These are phyloP conservation scores for Penicillium canariense DNA, from an alignment of 495 filamentous ascomycete species.

Conservation along the genomic window DNA sequence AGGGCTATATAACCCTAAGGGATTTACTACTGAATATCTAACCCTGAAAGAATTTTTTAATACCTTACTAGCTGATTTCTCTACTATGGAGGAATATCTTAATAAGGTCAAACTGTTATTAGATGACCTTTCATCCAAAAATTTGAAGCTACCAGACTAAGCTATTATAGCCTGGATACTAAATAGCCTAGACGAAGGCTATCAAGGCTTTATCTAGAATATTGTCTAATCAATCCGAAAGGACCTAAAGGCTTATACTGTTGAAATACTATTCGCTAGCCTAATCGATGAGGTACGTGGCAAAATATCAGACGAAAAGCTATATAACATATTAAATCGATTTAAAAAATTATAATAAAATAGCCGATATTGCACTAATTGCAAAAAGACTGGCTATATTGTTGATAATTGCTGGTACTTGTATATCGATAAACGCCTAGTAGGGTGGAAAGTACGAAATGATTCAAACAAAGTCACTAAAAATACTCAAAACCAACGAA, in stretches of 20 bases:
- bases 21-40: not conserved
- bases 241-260: not conserved
- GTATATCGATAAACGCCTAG: too few relatives aligned
- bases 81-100: not conserved
- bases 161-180: not conserved
- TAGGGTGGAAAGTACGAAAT: too few relatives aligned
- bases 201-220: not conserved
- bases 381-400: too few relatives aligned
- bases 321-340: not conserved
- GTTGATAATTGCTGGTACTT: too few relatives aligned
- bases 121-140: not conserved
- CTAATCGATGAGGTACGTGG: not conserved
- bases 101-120: not conserved
- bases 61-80: not conserved
- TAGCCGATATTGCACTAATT: not conserved
- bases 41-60: not conserved
- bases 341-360: not conserved
- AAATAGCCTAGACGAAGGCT: not conserved
- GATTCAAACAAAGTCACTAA: too few relatives aligned
- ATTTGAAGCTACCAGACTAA: not conserved
- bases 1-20: not conserved
- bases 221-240: not conserved
- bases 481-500: too few relatives aligned
- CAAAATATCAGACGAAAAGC: not conserved
- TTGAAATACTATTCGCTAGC: not conserved